A percentile compares a stretch with the other conserved stretches of the same genome.
phyloP scores from a whole-genome alignment of 2,329 filamentous ascomycete genomes.

The Leptographium wingfieldii region DNA sequence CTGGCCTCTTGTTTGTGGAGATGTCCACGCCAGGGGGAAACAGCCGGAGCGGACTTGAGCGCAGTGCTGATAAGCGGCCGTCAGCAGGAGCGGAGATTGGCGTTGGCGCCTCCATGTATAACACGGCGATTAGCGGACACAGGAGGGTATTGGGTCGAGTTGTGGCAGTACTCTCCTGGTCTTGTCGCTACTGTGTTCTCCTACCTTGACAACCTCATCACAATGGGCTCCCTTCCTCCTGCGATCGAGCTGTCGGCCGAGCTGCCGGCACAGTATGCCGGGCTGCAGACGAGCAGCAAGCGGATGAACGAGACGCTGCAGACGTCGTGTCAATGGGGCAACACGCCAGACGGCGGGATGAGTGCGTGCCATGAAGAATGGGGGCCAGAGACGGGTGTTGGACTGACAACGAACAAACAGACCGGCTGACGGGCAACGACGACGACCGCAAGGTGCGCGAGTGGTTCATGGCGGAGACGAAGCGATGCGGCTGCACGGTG shows the following conservation, averaged over 20 bases:
- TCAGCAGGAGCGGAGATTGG: neutral
- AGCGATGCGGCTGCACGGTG: conserved; percentile 51
- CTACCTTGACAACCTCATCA: neutral
- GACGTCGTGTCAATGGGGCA: conserved; percentile 10
- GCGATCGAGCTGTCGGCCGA: neutral
- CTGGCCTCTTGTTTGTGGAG: neutral
- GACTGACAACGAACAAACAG: neutral
- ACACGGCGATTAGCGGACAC: too few relatives aligned
- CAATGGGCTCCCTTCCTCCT: conserved; percentile 7
- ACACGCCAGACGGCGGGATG: conserved; percentile 11
- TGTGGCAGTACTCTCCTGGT: too few relatives aligned
- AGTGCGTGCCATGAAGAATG: neutral
- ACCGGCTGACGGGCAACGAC: conserved; percentile 57
- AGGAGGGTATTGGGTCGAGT: too few relatives aligned
- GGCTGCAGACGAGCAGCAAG: conserved; percentile 4
- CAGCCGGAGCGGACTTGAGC: neutral
- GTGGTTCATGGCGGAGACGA: conserved; percentile 60
- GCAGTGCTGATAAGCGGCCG: neutral
- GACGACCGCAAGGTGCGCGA: conserved; percentile 58
- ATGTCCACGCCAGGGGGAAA: neutral
- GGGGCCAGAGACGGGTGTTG: neutral
- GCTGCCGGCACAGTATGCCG: conserved; percentile 3
- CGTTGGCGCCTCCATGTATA: neutral
- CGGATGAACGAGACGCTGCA: conserved; percentile 10
- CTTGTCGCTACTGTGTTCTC: too few relatives aligned